Evolutionary conservation across 352 stramenopile genomes (phyloP), one percentile per base, ranked within the genome.

Genomic region (Phytophthora multivora): DNA sequence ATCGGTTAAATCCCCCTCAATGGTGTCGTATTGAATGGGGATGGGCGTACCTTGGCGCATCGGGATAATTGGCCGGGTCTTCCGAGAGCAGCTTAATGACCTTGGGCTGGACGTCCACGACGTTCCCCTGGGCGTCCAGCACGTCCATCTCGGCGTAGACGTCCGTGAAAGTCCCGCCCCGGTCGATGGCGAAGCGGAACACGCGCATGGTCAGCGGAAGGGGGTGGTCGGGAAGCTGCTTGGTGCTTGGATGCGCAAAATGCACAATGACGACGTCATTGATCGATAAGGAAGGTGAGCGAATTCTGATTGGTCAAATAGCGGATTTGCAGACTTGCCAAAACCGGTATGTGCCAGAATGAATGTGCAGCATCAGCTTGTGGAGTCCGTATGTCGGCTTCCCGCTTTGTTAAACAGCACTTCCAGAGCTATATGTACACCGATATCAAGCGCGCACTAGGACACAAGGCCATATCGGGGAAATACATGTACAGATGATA

Each of bases 41-140:
- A 48, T 2, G 12, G 4, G 55, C 48, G 31, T 65, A 96, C 69
- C 96, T 97, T 12, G 98, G 97, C 13, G 98, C 98, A 71, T 99
- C 97, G 0, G 86, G 79, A 68, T 99, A 99, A 69, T 99, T 99
- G 40, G 80, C 76, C 5, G 97, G 97, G 75, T 99, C 97, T 73
- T 99, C 97, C 21, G 89, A 98, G 15, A 99, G 78, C 21, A 99
- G 76, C 79, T 99, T 99, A 55, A 97, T 95, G 16, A 99, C 96
- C 31, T 85, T 87, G 19, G 83, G 72, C 9, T 69, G 62, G 51
- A 92, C 76, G 36, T 79, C 65, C 40, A 76, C 64, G 31, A 90
- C 70, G 31, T 55, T 16, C 16, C 80, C 76, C 23, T 69, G 31
- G 9, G 64, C 68, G 67, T 97, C 80, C 18, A 88, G 48, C 23